These are phyloP conservation scores for Coniochaeta sp. DNA, from an alignment of 2,329 filamentous ascomycete genomes.

Conservation along the genomic window DNA sequence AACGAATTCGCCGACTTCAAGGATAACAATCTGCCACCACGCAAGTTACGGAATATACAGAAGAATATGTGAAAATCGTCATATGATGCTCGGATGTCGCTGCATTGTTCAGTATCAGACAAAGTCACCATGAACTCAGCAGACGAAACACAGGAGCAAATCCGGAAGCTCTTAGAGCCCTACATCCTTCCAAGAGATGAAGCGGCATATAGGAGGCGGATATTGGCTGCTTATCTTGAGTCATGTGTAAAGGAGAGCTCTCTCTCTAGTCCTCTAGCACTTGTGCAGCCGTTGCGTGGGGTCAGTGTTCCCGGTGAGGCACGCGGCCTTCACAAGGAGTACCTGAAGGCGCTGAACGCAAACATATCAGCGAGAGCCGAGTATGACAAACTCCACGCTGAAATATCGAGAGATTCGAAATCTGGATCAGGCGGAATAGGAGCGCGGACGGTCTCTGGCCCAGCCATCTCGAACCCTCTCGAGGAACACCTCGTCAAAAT, in stretches of 20 bases:
- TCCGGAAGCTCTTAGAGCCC: slow-evolving; percentile 38
- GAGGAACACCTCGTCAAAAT: slow-evolving; percentile 44
- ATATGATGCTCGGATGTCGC: not conserved
- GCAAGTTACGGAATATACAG: no score
- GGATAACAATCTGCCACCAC: no score
- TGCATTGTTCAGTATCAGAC: not conserved
- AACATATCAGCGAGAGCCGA: slow-evolving; percentile 44
- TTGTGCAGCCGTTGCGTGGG: slow-evolving; percentile 32
- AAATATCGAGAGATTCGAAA: slow-evolving; percentile 1
- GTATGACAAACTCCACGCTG: slow-evolving; percentile 27
- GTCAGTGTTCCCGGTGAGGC: slow-evolving; percentile 26
- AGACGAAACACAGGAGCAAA: slow-evolving; percentile 25
- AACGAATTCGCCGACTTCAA: not conserved
- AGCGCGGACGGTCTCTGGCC: slow-evolving; percentile 2
- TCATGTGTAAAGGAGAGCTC: slow-evolving; percentile 36
- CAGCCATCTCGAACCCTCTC: slow-evolving; percentile 19
- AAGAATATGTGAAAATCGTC: not conserved
- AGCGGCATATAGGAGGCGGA: slow-evolving; percentile 45
- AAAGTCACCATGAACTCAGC: slow-evolving; percentile 17
- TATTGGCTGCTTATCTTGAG: slow-evolving; percentile 46
- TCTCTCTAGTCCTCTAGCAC: slow-evolving; percentile 37
- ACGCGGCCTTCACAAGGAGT: slow-evolving; percentile 44
- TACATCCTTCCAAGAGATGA: slow-evolving; percentile 53
- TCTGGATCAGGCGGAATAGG: slow-evolving; percentile 14
- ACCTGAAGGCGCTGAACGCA: slow-evolving; percentile 44